These are phyloP conservation scores for Asterophora parasitica DNA, from an alignment of 768 basidiomycete genomes.

Conservation along the genomic window DNA sequence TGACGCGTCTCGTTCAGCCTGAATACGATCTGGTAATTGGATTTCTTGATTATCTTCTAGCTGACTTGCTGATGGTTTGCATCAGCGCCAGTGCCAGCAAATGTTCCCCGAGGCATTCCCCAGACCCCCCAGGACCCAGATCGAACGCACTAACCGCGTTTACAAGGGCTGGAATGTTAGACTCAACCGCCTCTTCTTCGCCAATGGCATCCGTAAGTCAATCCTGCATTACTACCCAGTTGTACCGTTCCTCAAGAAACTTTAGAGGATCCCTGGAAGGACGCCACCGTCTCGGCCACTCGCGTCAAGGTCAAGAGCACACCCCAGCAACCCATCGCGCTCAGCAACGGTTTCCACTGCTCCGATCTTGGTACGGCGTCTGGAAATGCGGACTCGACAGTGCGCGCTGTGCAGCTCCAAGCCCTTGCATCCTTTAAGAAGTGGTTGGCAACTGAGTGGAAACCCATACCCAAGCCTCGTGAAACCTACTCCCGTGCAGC, in stretches of 20 bases:
- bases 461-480: constrained; percentile 14
- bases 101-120: constrained; percentile 63
- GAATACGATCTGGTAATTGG: constrained; percentile 46
- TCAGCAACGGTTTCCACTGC: constrained; percentile 63
- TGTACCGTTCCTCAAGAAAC: neutral
- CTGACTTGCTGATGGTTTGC: neutral
- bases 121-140: constrained; percentile 38
- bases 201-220: constrained; percentile 59
- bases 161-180: constrained; percentile 64
- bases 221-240: too few species aligned
- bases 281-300: constrained; percentile 61
- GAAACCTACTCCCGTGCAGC: neutral
- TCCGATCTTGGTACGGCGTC: constrained; percentile 47
- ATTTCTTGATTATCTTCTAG: neutral
- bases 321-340: constrained; percentile 47
- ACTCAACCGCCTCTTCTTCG: constrained; percentile 59
- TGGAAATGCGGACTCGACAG: constrained; percentile 43
- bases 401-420: constrained; percentile 48
- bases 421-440: constrained; percentile 47
- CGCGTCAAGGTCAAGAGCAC: constrained; percentile 43
- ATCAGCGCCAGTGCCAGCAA: constrained; percentile 62
- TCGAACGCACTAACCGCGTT: constrained; percentile 35
- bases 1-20: constrained; percentile 51
- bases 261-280: constrained; percentile 69
- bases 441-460: constrained; percentile 50